A percentile compares a stretch with the other conserved stretches of the same genome.
These are phyloP conservation scores for Solanum clarkiae DNA, from an alignment of 257 asterid genomes.

Conservation along the genomic window DNA sequence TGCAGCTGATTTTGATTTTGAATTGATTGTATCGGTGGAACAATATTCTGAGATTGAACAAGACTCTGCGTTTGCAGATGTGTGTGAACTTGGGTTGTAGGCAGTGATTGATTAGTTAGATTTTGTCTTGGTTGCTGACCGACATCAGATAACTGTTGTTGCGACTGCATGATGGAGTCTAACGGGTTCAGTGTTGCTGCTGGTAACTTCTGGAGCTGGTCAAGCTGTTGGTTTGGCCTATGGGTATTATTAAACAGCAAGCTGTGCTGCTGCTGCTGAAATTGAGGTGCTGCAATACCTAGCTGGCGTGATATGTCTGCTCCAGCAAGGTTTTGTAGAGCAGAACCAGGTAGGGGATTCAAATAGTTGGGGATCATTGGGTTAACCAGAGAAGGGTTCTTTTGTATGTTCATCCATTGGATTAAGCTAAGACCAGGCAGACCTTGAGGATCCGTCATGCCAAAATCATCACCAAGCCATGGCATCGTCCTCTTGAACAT, in stretches of 20 bases:
- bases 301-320: constrained; percentile 54
- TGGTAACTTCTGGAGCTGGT: constrained; percentile 59
- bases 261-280: constrained; percentile 56
- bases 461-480: constrained; percentile 75
- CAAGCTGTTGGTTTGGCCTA: constrained; percentile 34
- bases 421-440: constrained; percentile 78
- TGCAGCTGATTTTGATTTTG: constrained; percentile 49
- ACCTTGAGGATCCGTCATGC: constrained; percentile 57
- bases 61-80: constrained; percentile 41
- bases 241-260: constrained; percentile 46
- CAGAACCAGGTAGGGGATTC: constrained; percentile 41
- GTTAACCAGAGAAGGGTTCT: constrained; percentile 44
- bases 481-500: constrained; percentile 76
- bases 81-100: constrained; percentile 42
- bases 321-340: constrained; percentile 35
- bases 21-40: constrained; percentile 45
- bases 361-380: constrained; percentile 47
- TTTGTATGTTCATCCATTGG: constrained; percentile 99
- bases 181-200: constrained; percentile 38
- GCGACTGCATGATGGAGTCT: constrained; percentile 48
- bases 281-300: constrained; percentile 38
- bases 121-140: constrained; percentile 40
- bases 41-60: constrained; percentile 27
- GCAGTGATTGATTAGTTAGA: constrained; percentile 24
- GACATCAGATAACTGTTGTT: constrained; percentile 41